phyloP scores from a whole-genome alignment of 345 rosid species.

The Citrus unshiu region DNA sequence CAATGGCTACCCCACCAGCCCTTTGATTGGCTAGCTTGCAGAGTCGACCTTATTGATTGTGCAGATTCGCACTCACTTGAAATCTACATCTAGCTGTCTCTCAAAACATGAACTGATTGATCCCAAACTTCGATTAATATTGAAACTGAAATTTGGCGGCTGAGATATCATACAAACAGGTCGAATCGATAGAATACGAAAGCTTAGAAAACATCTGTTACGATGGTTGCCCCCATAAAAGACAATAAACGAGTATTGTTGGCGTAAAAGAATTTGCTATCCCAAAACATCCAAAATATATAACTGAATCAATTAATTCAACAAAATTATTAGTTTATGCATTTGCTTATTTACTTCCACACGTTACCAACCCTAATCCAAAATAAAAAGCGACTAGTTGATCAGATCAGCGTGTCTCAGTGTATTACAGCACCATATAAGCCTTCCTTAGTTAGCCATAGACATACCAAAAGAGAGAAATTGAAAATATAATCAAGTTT shows the following conservation, averaged over 20 bases:
- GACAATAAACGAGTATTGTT: too few species aligned
- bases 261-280: background rate
- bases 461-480: background rate
- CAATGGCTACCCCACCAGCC: background rate
- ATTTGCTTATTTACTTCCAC: background rate
- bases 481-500: constrained; percentile 9
- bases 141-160: background rate
- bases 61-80: background rate
- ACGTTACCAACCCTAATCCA: background rate
- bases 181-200: background rate
- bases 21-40: background rate
- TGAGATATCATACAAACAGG: background rate
- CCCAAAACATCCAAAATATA: constrained; percentile 7
- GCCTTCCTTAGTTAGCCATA: constrained; percentile 31
- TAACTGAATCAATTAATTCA: background rate
- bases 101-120: background rate
- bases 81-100: background rate
- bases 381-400: background rate
- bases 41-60: background rate
- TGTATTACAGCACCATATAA: constrained; percentile 17
- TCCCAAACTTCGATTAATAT: background rate
- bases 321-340: background rate
- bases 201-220: background rate
- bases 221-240: too few species aligned
- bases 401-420: background rate